Base-by-base conservation (phyloP, 306 rosid genomes). In the Lathyrus aphaca region DNA sequence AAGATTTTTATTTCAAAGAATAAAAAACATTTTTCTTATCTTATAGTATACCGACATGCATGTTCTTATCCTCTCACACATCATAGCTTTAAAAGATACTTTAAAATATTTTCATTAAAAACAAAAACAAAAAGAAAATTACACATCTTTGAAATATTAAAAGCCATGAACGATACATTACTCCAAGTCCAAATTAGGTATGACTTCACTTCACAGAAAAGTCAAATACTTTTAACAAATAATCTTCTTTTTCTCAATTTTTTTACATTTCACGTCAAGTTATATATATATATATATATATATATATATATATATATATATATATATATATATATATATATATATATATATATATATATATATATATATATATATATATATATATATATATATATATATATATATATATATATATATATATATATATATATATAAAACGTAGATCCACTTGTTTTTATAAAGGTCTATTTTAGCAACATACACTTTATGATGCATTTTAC, bases 121-220 rank as follows among this genome's bases (percentile, higher is more conserved):
- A 6, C n/a, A 32, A 32, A 32, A 32, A 6, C 37, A 32, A 32
- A 35, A 35, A 6, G 10, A 35, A 35, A 35, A 35, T 1, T 7
- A 35, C 8, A 51, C n/a, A 51, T 19, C 15, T 51, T 51, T 51
- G 30, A 51, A 19, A 0, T 10, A 48, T 16, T 16, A 48, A 48
- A 48, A 16, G 55, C 23, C 3, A 0, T 10, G 0, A 5, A 48
- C 8, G 21, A 10, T 16, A 16, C 55, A 48, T 19, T 44, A 14
- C 8, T 48, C 5, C 58, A 51, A 51, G 58, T 19, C 30, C 58
- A 51, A 19, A 18, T 51, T 51, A 51, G 54, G 11, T 18, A 50
- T 18, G 73, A 18, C 77, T 80, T 80, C 53, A 6, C 83, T 80
- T 75, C 12, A 43, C 40, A 29, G 74, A 55, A 65, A 80, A 80